phyloP scores from a whole-genome alignment of 371 early-diverging fungal species.

The Vairimorpha apis region DNA sequence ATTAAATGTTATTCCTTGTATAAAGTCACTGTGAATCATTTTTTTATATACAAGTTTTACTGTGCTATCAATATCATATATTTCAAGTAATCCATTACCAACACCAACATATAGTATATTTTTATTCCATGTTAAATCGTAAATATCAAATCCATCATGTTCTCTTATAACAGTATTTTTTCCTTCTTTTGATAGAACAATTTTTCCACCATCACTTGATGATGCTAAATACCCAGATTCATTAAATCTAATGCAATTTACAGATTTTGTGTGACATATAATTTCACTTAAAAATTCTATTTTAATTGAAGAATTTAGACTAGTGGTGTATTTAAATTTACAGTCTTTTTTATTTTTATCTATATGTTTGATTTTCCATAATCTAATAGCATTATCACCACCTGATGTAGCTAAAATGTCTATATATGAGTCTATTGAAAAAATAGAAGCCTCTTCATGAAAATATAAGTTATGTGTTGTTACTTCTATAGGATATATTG shows the following conservation, averaged over 20 bases:
- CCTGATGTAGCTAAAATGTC: constrained; percentile 59
- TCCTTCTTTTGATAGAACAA: constrained; percentile 40
- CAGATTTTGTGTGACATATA: constrained; percentile 44
- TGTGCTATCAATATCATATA: constrained; percentile 17
- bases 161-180: constrained; percentile 35
- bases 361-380: constrained; percentile 53
- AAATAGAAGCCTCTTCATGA: constrained; percentile 61
- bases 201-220: constrained; percentile 57
- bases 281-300: constrained; percentile 51
- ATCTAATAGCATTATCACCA: constrained; percentile 54
- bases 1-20: constrained; percentile 55
- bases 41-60: constrained; percentile 31
- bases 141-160: constrained; percentile 57
- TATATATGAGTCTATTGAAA: constrained; percentile 43
- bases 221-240: constrained; percentile 47
- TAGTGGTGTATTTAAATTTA: constrained; percentile 48
- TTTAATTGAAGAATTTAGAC: constrained; percentile 34
- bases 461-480: constrained; percentile 61
- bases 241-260: constrained; percentile 58
- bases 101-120: constrained; percentile 44
- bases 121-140: constrained; percentile 56
- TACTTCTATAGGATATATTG: constrained; percentile 45
- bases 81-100: constrained; percentile 37
- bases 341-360: neutral
- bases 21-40: constrained; percentile 43